Conservation (phyloP, 1,139 yeast species). For the Pichia sp. region DNA sequence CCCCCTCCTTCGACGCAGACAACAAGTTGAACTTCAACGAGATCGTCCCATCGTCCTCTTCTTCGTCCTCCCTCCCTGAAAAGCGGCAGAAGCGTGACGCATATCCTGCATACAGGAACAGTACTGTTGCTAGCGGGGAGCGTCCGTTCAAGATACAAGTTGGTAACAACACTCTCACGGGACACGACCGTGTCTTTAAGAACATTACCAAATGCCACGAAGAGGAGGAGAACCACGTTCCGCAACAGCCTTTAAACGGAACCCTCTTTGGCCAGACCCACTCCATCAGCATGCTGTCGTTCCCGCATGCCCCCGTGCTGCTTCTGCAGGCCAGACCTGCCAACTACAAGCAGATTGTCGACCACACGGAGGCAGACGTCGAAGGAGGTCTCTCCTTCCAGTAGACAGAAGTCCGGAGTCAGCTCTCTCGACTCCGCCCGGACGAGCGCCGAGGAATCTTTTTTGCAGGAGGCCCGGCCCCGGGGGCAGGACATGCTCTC, state of each 20-base stretch:
- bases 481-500: no score
- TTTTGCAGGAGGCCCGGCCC: no score
- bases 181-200: conserved; percentile 12
- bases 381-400: no score
- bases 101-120: conserved; percentile 5
- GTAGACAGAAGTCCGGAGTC: no score
- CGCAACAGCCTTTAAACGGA: background rate
- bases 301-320: background rate
- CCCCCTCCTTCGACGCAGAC: conserved; percentile 18
- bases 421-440: no score
- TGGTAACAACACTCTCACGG: conserved; percentile 18
- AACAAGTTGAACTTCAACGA: conserved; percentile 3
- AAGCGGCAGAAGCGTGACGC: background rate
- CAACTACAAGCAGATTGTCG: background rate
- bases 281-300: background rate
- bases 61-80: background rate
- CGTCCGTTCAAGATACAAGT: conserved; percentile 23
- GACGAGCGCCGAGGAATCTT: no score
- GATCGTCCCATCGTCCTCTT: conserved; percentile 1
- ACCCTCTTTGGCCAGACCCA: background rate
- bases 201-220: conserved; percentile 20
- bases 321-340: background rate
- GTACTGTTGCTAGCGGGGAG: background rate
- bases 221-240: background rate
- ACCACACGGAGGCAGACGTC: background rate